Evolutionary conservation across 768 basidiomycete genomes (phyloP).

Genomic region (Phaeotremella skinneri): DNA sequence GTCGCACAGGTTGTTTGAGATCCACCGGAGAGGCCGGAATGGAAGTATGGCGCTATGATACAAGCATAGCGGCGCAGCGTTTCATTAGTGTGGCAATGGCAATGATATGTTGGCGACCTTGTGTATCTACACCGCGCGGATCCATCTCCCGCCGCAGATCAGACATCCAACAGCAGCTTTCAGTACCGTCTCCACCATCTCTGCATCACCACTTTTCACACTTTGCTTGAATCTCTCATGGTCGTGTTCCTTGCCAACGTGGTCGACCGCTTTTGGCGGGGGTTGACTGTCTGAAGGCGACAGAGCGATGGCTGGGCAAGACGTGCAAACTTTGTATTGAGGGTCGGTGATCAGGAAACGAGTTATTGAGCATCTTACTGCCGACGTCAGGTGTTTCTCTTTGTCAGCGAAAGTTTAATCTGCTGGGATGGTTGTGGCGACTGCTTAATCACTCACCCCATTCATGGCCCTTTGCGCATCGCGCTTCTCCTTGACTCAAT

Average conservation of each 20-base stretch:
- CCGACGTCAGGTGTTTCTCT: neutral
- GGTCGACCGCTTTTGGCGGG: slow-evolving; percentile 19
- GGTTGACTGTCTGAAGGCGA: slow-evolving; percentile 10
- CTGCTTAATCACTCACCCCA: slow-evolving; percentile 34
- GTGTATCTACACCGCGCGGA: slow-evolving; percentile 24
- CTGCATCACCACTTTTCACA: slow-evolving; percentile 3
- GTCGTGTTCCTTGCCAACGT: slow-evolving; percentile 20
- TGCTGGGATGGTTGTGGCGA: neutral
- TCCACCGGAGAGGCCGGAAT: neutral
- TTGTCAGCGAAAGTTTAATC: neutral
- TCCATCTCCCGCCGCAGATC: slow-evolving; percentile 44
- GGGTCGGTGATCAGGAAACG: slow-evolving; percentile 32
- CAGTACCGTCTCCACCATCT: slow-evolving; percentile 22
- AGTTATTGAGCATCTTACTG: slow-evolving; percentile 41
- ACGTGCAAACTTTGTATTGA: slow-evolving; percentile 36
- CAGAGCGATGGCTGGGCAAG: slow-evolving; percentile 39
- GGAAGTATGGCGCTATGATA: neutral
- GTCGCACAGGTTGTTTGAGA: no score
- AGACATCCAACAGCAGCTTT: slow-evolving; percentile 33
- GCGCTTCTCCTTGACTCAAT: slow-evolving; percentile 1
- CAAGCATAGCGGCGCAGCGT: no score
- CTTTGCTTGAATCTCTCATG: slow-evolving; percentile 15
- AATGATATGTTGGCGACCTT: neutral
- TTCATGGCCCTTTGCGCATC: slow-evolving; percentile 32
- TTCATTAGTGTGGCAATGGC: no score